phyloP scores from a whole-genome alignment of 768 basidiomycete species.

The Boletus rubropictus region DNA sequence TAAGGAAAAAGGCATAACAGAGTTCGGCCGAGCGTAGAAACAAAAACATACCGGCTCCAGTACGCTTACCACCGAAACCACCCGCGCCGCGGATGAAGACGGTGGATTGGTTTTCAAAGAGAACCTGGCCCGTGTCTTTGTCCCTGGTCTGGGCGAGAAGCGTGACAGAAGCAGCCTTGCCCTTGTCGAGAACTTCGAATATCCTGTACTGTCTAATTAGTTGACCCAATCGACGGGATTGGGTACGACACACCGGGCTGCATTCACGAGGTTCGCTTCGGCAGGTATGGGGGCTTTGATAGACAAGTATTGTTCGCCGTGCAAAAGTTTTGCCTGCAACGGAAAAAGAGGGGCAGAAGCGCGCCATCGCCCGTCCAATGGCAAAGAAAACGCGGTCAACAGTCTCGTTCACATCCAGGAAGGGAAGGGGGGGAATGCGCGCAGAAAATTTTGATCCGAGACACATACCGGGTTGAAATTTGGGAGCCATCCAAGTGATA shows the following conservation, averaged over 20 bases:
- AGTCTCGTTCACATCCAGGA: neutral
- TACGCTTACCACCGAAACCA: conserved; percentile 92
- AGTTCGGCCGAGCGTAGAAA: conserved; percentile 1
- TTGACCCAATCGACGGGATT: neutral
- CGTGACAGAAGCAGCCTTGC: conserved; percentile 90
- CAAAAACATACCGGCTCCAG: conserved; percentile 57
- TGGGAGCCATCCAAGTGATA: conserved; percentile 83
- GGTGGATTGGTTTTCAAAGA: conserved; percentile 92
- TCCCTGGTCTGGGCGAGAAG: conserved; percentile 74
- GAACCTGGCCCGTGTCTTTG: conserved; percentile 64
- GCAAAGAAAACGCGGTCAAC: neutral
- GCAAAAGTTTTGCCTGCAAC: conserved; percentile 83
- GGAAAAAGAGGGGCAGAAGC: neutral
- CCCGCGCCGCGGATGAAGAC: conserved; percentile 90
- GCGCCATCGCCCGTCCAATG: neutral
- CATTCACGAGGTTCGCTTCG: conserved; percentile 69
- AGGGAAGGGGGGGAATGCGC: neutral
- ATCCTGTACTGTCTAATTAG: conserved; percentile 39
- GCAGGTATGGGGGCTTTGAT: conserved; percentile 87
- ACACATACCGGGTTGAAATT: conserved; percentile 85
- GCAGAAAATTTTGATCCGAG: neutral
- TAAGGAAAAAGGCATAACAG: neutral
- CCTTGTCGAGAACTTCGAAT: conserved; percentile 81
- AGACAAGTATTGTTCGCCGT: conserved; percentile 92
- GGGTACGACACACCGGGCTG: conserved; percentile 49